These are phyloP conservation scores for Rhododendron mucronatum DNA, from an alignment of 148 eudicot genomes.

Conservation along the genomic window DNA sequence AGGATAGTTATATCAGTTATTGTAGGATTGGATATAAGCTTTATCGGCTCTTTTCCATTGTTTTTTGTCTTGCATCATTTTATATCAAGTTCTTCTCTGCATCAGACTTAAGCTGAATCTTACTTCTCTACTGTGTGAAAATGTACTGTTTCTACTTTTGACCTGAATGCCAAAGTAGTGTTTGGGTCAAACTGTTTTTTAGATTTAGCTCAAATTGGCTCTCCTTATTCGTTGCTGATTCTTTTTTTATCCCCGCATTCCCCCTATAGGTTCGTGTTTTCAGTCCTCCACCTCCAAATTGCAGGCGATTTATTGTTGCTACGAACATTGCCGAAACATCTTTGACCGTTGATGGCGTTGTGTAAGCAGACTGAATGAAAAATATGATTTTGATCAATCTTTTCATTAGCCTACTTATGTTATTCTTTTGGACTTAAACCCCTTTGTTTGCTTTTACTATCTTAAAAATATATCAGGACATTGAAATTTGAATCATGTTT, in stretches of 20 bases:
- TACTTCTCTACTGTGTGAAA: background rate
- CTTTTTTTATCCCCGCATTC: background rate
- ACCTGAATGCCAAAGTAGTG: background rate
- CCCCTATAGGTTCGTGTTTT: slow-evolving; percentile 84
- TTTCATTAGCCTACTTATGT: background rate
- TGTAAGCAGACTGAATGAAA: slow-evolving; percentile 43
- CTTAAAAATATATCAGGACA: background rate
- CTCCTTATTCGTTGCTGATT: slow-evolving; percentile 7
- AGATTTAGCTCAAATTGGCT: background rate
- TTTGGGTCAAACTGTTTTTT: background rate
- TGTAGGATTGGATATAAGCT: background rate
- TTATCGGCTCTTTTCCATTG: background rate
- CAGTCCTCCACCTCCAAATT: slow-evolving; percentile 82
- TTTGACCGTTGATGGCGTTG: slow-evolving; percentile 97
- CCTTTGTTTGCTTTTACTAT: background rate
- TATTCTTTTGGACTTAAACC: background rate
- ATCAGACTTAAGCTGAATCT: background rate
- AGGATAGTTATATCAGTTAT: background rate
- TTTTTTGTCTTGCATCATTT: background rate
- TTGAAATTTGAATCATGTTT: background rate
- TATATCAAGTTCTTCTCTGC: background rate
- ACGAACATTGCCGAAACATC: slow-evolving; percentile 99
- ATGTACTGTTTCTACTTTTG: background rate
- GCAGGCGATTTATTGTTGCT: slow-evolving; percentile 90
- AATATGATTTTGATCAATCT: background rate